These are phyloP conservation scores for Amauroascus niger DNA, from an alignment of 2,329 filamentous ascomycete species.

Conservation along the genomic window DNA sequence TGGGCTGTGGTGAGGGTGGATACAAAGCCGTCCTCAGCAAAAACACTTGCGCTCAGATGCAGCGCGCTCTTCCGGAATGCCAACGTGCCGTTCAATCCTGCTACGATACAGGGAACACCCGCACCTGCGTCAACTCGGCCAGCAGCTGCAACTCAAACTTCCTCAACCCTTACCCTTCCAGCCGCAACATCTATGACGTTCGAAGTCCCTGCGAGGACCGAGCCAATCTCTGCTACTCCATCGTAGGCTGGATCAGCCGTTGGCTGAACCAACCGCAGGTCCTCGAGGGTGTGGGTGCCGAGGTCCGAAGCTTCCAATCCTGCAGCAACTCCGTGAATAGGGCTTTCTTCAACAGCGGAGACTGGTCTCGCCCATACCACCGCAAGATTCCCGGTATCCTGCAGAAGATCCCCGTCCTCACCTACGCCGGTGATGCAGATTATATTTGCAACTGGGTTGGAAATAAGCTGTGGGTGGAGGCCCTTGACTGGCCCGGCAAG, in stretches of 20 bases:
- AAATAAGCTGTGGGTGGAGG: conserved; percentile 84
- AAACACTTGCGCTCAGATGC: conserved; percentile 74
- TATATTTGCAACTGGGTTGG: conserved; percentile 97
- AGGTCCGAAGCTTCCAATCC: conserved; percentile 80
- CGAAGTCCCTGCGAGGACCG: conserved; percentile 77
- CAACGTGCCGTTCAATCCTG: conserved; percentile 55
- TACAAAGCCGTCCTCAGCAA: conserved; percentile 78
- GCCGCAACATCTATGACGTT: conserved; percentile 91
- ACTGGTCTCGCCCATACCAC: conserved; percentile 99
- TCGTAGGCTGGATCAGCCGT: conserved; percentile 74
- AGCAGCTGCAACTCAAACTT: conserved; percentile 97
- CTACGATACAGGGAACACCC: conserved; percentile 79
- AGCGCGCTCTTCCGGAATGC: conserved; percentile 84
- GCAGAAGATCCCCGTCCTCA: conserved; percentile 82
- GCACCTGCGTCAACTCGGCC: conserved; percentile 43
- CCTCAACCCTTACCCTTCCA: conserved; percentile 90
- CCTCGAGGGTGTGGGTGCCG: conserved; percentile 76
- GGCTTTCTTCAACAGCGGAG: conserved; percentile 94
- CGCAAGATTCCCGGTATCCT: conserved; percentile 75
- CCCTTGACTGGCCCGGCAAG: conserved; percentile 27
- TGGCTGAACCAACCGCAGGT: conserved; percentile 80
- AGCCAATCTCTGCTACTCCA: conserved; percentile 83
- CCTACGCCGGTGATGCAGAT: conserved; percentile 84
- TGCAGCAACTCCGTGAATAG: conserved; percentile 99
- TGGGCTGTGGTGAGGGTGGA: conserved; percentile 94